A percentile compares a stretch with the other conserved stretches of the same genome.
These are phyloP conservation scores for Fusarium continuum DNA, from an alignment of 2,329 filamentous ascomycete genomes.

Conservation along the genomic window DNA sequence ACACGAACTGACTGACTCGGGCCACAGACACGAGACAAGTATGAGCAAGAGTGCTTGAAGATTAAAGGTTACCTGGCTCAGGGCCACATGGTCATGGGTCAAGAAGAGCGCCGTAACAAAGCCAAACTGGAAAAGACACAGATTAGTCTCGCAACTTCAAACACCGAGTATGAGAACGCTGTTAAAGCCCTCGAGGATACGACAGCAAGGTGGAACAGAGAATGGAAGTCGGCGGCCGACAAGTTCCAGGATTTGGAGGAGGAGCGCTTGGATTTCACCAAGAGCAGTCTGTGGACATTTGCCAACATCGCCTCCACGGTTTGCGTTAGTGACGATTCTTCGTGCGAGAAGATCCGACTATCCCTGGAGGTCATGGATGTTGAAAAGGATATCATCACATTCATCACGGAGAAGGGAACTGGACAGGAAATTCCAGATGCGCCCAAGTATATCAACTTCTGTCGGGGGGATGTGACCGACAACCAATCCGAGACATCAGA, in stretches of 20 bases:
- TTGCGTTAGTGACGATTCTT: slow-evolving; percentile 95
- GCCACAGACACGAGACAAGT: slow-evolving; percentile 82
- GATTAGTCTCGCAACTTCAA: slow-evolving; percentile 89
- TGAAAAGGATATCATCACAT: slow-evolving; percentile 88
- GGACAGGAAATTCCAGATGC: slow-evolving; percentile 97
- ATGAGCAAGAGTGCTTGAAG: slow-evolving; percentile 96
- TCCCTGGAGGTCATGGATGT: slow-evolving; percentile 96
- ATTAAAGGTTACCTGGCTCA: slow-evolving; percentile 99
- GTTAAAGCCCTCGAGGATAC: slow-evolving; percentile 96
- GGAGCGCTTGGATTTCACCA: slow-evolving; percentile 94
- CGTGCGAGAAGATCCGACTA: slow-evolving; percentile 94
- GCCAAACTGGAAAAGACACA: slow-evolving; percentile 99
- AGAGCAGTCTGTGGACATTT: slow-evolving; percentile 97
- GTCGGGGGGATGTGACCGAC: slow-evolving; percentile 85
- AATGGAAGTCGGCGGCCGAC: slow-evolving; percentile 97
- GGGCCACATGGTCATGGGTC: slow-evolving; percentile 99
- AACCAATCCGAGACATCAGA: slow-evolving; percentile 84
- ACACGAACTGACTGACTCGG: slow-evolving; percentile 25
- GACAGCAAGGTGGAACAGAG: slow-evolving; percentile 93
- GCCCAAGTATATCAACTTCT: slow-evolving; percentile 99
- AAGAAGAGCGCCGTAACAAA: slow-evolving; percentile 98
- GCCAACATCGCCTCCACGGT: slow-evolving; percentile 97
- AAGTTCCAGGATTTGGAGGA: slow-evolving; percentile 99
- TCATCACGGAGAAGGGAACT: slow-evolving; percentile 89
- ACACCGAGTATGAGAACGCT: slow-evolving; percentile 91